Conservation (phyloP, 345 rosid genomes). For the Hibiscus mutabilis region DNA sequence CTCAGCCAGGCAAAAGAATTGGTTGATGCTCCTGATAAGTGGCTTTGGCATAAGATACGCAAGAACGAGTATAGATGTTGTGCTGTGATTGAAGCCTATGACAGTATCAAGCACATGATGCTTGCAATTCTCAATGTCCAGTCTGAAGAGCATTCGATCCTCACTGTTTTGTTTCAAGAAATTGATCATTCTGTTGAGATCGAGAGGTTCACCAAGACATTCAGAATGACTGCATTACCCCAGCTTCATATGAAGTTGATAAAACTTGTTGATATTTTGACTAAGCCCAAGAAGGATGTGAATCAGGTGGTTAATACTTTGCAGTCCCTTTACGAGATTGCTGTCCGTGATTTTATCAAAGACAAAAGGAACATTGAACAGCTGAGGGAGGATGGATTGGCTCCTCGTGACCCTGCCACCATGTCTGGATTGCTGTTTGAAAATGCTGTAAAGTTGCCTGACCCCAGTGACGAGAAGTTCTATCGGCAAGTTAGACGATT, state of each 20-base stretch:
- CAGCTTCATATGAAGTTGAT: constrained; percentile 59
- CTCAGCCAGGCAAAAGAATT: constrained; percentile 87
- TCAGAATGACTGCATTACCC: constrained; percentile 64
- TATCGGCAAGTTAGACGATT: constrained; percentile 82
- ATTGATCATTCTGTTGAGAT: constrained; percentile 58
- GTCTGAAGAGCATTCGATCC: constrained; percentile 77
- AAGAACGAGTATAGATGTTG: constrained; percentile 92
- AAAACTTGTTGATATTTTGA: constrained; percentile 56
- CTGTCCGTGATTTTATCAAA: constrained; percentile 60
- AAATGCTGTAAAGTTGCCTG: constrained; percentile 70
- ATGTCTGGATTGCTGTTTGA: constrained; percentile 71
- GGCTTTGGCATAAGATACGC: constrained; percentile 91
- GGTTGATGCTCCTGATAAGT: constrained; percentile 87
- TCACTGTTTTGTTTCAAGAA: constrained; percentile 73
- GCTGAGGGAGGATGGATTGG: constrained; percentile 64
- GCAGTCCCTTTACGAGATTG: constrained; percentile 87
- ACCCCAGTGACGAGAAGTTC: constrained; percentile 54
- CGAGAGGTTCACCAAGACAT: constrained; percentile 71
- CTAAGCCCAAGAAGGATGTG: constrained; percentile 43
- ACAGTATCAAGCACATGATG: constrained; percentile 63
- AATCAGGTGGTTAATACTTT: constrained; percentile 68
- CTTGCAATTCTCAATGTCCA: constrained; percentile 57
- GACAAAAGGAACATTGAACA: constrained; percentile 61
- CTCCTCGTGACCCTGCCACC: constrained; percentile 67
- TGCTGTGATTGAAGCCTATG: constrained; percentile 85